Evolutionary conservation across 2,329 filamentous ascomycete genomes (phyloP).

Genomic region (Sordariomycetes sp.): DNA sequence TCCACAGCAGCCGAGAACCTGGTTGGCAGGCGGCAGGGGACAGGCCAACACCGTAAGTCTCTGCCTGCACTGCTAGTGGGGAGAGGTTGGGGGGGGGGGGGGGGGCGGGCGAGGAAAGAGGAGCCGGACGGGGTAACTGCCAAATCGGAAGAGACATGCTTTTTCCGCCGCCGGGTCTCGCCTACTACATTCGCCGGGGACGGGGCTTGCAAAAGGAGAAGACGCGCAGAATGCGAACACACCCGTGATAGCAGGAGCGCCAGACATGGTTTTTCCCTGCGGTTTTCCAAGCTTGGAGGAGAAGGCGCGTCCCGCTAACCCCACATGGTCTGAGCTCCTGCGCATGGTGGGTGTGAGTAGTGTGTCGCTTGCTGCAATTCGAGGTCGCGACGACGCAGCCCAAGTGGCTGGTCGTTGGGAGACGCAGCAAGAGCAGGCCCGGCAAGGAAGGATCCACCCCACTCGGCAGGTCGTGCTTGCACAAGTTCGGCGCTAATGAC

Average conservation of each 20-base stretch:
- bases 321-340: not conserved
- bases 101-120: too few species aligned
- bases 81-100: too few species aligned
- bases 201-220: too few species aligned
- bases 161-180: too few species aligned
- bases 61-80: too few species aligned
- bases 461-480: not conserved
- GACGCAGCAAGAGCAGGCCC: not conserved
- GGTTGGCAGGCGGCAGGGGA: too few species aligned
- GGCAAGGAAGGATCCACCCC: not conserved
- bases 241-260: too few species aligned
- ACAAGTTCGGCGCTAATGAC: not conserved
- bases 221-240: not conserved
- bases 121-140: too few species aligned
- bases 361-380: not conserved
- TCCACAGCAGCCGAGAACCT: not conserved
- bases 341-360: not conserved
- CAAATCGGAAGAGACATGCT: too few species aligned
- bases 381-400: not conserved
- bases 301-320: not conserved
- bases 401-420: not conserved
- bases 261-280: not conserved
- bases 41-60: too few species aligned
- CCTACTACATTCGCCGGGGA: too few species aligned
- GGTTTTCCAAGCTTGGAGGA: not conserved